Base-by-base conservation (phyloP, 1,139 yeast genomes). In the Zhuliangozyma parablackwelliae region DNA sequence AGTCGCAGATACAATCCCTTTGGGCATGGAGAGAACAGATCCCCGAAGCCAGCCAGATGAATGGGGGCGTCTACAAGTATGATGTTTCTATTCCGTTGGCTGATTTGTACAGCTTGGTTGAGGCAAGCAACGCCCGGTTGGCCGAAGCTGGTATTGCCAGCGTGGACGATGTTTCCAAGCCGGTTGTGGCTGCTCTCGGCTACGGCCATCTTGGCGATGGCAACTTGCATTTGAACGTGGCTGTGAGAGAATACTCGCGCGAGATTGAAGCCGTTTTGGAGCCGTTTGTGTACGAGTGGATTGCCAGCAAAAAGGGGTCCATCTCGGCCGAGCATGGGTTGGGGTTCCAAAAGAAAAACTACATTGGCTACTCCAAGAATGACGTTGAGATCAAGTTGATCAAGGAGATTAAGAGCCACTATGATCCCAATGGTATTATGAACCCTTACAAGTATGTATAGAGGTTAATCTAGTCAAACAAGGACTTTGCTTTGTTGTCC, bases 171-270 rank as follows among this genome's bases (percentile, higher is more conserved):
- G 72, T 65, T 3, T 66, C 72, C 51, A 70, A 70, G 46, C 96
- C 97, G 5, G 97, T 85, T 5, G 80, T 87, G 34, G 82, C 80
- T 42, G 95, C 94, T 5, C 80, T 89, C 45, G 98, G 97, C 1
- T 92, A 90, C 53, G 98, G 98, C 21, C 98, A 90, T 54, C 74
- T 90, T 53, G 98, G 98, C 41, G 98, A 90, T 56, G 97, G 97
- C 37, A 90, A 90, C 63, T 71, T 90, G 51, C 98, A 90, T 58
- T 75, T 92, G 56, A 90, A 92, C 56, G 94, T 90, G 35, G 81
- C 94, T 33, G 95, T 88, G n/a, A 76, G 96, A 56, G 74, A 79
- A 51, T 90, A 90, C 62, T 74, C 75, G 48, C 82, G 85, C 58
- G 74, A 69, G 26, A 83, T 90, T 39, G 97, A 90, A 63, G 65